Percentiles rank a stretch among this genome's conserved stretches.
Conservation (phyloP, 192 early-diverging fungal species). For the Allomyces arbusculus region DNA sequence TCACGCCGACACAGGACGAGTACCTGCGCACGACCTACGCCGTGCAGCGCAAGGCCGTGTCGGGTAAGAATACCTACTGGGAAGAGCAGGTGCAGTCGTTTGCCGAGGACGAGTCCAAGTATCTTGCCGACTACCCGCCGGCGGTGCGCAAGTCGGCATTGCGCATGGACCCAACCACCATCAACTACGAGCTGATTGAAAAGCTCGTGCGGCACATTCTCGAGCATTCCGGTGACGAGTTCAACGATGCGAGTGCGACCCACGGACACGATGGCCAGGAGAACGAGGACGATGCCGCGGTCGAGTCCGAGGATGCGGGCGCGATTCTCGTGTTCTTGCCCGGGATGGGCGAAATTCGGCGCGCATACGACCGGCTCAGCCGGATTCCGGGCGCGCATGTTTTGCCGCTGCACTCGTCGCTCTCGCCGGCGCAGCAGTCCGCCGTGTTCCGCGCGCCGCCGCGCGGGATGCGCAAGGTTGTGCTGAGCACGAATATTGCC, state of each 20-base stretch:
- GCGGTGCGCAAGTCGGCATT: constrained; percentile 18
- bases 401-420: constrained; percentile 34
- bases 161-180: constrained; percentile 23
- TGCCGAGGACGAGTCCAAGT: constrained; percentile 10
- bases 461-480: constrained; percentile 38
- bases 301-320: constrained; percentile 12
- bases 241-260: constrained; percentile 1
- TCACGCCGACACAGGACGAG: constrained; percentile 5
- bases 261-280: constrained; percentile 2
- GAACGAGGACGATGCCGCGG: neutral
- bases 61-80: constrained; percentile 1
- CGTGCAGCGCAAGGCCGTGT: constrained; percentile 12
- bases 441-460: constrained; percentile 37
- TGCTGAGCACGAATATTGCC: constrained; percentile 59
- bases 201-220: constrained; percentile 17
- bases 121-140: constrained; percentile 13
- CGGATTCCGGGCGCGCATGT: constrained; percentile 12
- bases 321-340: constrained; percentile 53
- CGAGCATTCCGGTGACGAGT: constrained; percentile 2
- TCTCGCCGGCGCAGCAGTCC: constrained; percentile 46
- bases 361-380: constrained; percentile 27
- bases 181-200: constrained; percentile 37
- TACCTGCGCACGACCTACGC: neutral
- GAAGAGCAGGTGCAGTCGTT: constrained; percentile 13
- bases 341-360: constrained; percentile 46